Base-by-base conservation (phyloP, 441 rosid genomes). In the Adansonia grandidieri region DNA sequence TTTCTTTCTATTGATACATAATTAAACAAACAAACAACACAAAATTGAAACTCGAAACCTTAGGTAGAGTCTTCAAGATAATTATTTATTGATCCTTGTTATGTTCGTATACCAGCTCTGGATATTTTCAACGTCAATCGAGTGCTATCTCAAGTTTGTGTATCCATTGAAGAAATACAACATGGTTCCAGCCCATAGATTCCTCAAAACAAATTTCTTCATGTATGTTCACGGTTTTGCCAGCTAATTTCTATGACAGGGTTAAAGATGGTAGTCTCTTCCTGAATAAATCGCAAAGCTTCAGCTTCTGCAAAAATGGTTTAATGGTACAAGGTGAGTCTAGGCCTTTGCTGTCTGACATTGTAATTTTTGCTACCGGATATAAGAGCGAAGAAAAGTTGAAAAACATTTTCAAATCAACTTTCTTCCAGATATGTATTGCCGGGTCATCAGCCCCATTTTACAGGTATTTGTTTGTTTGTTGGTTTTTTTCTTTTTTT, bases 231-330 rank as follows among this genome's bases (percentile, higher is more conserved):
- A 51, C 85, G 5, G 62, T 75, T 22, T 11, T 83, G 68, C 88
- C 89, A 8, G 50, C 72, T 15, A 77, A 81, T 50, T 86, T 87
- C 83, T 85, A 78, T 28, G 75, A 62, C 44, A 74, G 73, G 14
- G 88, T 82, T 6, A 56, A 85, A 62, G 86, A 80, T 56, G 87
- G 89, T 44, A 82, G 88, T 79, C 73, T 86, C 44, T 11, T 74
- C 45, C 17, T 86, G 13, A 84, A 65, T 75, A 80, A 77, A 79
- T 78, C 69, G 1, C 51, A 61, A 24, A 70, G 75, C 71, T 80
- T 82, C 61, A 37, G 50, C 71, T 84, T 86, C 71, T 82, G 81
- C 76, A 50, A 57, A 40, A 63, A 62, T 6, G 85, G 87, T 20
- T 60, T 84, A 53, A 48, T 84, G 5, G 8, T 82, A 1, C 72